Percentiles rank a stretch among this genome's conserved stretches.
Conservation (phyloP, 495 filamentous ascomycete genomes). For the Penicillium pulvis region DNA sequence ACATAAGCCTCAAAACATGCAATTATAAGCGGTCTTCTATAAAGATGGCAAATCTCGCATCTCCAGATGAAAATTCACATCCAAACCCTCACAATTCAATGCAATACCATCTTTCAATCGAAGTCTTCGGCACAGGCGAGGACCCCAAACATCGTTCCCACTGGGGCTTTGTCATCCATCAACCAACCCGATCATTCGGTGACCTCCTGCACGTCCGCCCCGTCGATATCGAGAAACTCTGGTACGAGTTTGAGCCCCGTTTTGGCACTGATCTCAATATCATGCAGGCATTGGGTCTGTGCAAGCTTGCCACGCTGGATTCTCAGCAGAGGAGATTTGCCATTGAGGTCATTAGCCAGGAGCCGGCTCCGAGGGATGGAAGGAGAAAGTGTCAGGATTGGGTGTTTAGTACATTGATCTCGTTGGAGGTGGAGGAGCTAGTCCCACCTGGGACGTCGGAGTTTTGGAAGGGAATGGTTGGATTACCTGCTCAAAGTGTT, state of each 20-base stretch:
- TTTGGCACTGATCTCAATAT: slow-evolving; percentile 11
- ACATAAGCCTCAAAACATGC: not conserved
- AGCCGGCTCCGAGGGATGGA: slow-evolving; percentile 22
- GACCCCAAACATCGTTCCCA: slow-evolving; percentile 25
- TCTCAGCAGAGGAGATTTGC: slow-evolving; percentile 17
- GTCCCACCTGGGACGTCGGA: slow-evolving; percentile 25
- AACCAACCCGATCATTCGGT: slow-evolving; percentile 20
- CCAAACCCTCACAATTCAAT: slow-evolving; percentile 1
- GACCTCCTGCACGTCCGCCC: slow-evolving; percentile 29
- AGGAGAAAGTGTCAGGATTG: slow-evolving; percentile 29
- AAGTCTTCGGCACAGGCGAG: slow-evolving; percentile 26
- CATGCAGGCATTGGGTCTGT: slow-evolving; percentile 16
- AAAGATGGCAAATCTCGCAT: not conserved
- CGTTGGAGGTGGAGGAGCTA: slow-evolving; percentile 27
- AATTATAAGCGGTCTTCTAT: not conserved
- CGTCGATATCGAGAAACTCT: slow-evolving; percentile 15
- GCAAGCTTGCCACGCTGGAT: slow-evolving; percentile 13
- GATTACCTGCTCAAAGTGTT: slow-evolving; percentile 20
- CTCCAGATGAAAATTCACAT: not conserved
- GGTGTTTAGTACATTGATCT: slow-evolving; percentile 26
- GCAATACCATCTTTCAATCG: slow-evolving; percentile 25
- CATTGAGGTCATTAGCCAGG: slow-evolving; percentile 20
- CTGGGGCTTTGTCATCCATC: slow-evolving; percentile 30
- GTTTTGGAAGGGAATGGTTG: slow-evolving; percentile 30
- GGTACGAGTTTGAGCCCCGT: slow-evolving; percentile 22